Conservation (phyloP, 805 yeast species). For the Nakazawaea peltata region DNA sequence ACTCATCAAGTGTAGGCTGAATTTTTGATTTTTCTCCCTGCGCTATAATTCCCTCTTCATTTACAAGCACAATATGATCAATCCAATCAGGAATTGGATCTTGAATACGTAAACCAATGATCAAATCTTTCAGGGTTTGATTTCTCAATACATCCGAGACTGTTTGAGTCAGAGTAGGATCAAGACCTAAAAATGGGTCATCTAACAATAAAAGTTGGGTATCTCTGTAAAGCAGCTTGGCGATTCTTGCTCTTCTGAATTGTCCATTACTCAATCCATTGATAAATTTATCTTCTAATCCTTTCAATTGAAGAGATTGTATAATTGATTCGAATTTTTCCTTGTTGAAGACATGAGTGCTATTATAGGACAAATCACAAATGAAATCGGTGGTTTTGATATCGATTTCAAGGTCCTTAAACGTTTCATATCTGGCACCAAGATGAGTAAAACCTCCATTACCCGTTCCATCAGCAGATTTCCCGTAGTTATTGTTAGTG, state of each 20-base stretch:
- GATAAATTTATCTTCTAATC: conserved; percentile 64
- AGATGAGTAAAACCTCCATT: conserved; percentile 57
- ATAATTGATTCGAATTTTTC: conserved; percentile 34
- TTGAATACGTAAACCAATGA: conserved; percentile 70
- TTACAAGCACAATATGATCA: conserved; percentile 59
- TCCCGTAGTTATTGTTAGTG: conserved; percentile 26
- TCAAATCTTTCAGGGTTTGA: conserved; percentile 24
- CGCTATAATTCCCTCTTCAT: conserved; percentile 40
- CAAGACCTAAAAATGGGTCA: conserved; percentile 90
- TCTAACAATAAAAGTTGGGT: conserved; percentile 66
- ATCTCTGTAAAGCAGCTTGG: conserved; percentile 54
- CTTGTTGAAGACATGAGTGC: conserved; percentile 25
- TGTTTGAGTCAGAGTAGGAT: conserved; percentile 56
- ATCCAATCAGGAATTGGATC: conserved; percentile 79
- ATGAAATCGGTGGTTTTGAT: conserved; percentile 56
- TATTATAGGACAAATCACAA: conserved; percentile 44
- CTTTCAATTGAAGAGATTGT: conserved; percentile 42
- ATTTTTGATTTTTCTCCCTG: conserved; percentile 37
- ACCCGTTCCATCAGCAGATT: conserved; percentile 21
- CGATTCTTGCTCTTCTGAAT: conserved; percentile 82
- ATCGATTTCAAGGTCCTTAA: conserved; percentile 72
- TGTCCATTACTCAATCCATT: conserved; percentile 92
- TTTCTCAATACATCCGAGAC: conserved; percentile 47
- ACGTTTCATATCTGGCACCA: conserved; percentile 84
- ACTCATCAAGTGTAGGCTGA: conserved; percentile 13